Conservation (phyloP, 176 grass and related monocot species). For the Sorghum bicolor region DNA sequence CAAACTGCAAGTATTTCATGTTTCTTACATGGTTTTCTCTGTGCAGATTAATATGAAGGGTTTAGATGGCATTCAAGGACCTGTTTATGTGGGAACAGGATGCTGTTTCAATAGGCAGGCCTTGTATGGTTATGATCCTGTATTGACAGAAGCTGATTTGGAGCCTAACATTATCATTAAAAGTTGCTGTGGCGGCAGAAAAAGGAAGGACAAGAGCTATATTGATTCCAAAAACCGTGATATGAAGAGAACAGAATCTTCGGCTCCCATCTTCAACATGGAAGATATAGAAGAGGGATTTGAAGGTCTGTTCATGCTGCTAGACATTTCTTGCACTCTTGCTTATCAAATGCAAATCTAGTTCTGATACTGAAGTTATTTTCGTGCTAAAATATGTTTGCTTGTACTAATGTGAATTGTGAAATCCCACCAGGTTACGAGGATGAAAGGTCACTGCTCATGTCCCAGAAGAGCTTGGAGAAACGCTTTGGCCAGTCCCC, state of each 20-base stretch:
- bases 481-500: constrained; percentile 86
- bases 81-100: constrained; percentile 85
- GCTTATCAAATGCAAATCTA: not conserved
- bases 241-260: constrained; percentile 74
- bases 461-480: constrained; percentile 79
- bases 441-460: constrained; percentile 67
- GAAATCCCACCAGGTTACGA: constrained; percentile 46
- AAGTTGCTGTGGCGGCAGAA: constrained; percentile 76
- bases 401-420: not conserved
- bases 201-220: constrained; percentile 67
- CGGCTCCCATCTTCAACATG: constrained; percentile 82
- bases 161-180: constrained; percentile 80
- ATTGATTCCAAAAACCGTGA: constrained; percentile 61
- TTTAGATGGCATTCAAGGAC: constrained; percentile 95
- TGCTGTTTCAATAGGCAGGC: constrained; percentile 94
- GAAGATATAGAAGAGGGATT: constrained; percentile 77
- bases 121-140: constrained; percentile 85
- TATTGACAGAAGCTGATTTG: constrained; percentile 74
- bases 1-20: not conserved
- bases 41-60: constrained; percentile 95
- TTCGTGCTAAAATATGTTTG: not conserved
- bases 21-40: constrained; percentile 9
- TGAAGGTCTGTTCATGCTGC: constrained; percentile 44
- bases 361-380: not conserved
- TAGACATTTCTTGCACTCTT: not conserved